These are phyloP conservation scores for Themeda triandra DNA, from an alignment of 176 grass and related monocot genomes.

Conservation along the genomic window DNA sequence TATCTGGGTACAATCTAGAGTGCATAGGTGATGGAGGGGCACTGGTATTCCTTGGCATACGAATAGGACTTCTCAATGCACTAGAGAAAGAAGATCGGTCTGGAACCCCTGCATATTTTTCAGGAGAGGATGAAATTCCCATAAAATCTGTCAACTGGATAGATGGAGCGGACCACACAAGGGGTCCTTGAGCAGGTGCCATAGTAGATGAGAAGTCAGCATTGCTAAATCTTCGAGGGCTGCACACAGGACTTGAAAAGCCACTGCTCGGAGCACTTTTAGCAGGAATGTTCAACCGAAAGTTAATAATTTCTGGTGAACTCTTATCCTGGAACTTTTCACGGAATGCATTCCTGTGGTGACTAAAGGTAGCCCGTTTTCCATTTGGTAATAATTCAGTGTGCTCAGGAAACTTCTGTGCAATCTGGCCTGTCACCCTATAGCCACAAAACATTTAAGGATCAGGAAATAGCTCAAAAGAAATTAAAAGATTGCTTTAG, in stretches of 20 bases:
- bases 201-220: constrained; percentile 34
- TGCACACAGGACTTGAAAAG: constrained; percentile 64
- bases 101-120: constrained; percentile 55
- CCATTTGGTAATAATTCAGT: constrained; percentile 30
- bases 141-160: constrained; percentile 43
- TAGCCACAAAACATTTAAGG: constrained; percentile 26
- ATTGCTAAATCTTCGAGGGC: constrained; percentile 72
- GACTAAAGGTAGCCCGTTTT: constrained; percentile 29
- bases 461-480: constrained; percentile 18
- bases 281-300: constrained; percentile 68
- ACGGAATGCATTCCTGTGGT: constrained; percentile 33
- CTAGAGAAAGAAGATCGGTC: constrained; percentile 46
- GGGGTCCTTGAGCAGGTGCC: constrained; percentile 39
- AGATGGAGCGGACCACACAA: constrained; percentile 47
- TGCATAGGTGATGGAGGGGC: constrained; percentile 83
- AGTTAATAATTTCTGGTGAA: constrained; percentile 50
- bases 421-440: constrained; percentile 45
- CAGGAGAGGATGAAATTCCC: constrained; percentile 46
- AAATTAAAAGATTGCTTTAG: neutral
- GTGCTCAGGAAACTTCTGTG: constrained; percentile 46
- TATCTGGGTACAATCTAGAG: constrained; percentile 51
- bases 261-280: constrained; percentile 83
- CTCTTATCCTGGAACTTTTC: constrained; percentile 56
- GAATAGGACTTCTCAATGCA: constrained; percentile 46
- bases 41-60: constrained; percentile 57